Evolutionary conservation across 345 rosid species (phyloP), one percentile per base, ranked within the genome.

Genomic region (Gossypioides kirkii): DNA sequence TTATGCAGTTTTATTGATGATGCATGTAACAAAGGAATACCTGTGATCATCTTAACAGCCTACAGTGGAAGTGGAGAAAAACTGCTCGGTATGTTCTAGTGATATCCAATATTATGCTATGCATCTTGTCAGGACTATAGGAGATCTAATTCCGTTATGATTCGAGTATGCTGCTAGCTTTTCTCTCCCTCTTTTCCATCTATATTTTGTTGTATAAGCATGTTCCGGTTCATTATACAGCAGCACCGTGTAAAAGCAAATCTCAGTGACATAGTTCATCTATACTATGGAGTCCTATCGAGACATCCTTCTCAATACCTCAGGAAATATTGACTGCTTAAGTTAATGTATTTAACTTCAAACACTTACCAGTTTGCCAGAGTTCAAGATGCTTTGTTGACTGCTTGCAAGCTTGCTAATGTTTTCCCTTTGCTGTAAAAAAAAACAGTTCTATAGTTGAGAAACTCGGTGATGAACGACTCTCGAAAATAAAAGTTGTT

Each of bases 401-500:
- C 12, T 20, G 59, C 54, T 41, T 17, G 3, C 23, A 64, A 56
- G 73, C 67, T 49, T 70, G 56, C 74, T 67, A 67, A 72, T 38
- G 56, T 22, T 60, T 5, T 54, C 42, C 20, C 68, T 70, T 71
- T 73, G 10, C 16, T 53, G 2, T 72, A 50, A 5, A 50, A 25
- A 79, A 59, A 17, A 73, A 67, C 61, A 94, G 98, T 79, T 88
- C 93, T 41, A 69, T 91, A 70, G 78, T 92, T 61, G 86, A 86
- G 82, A 91, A 85, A 90, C 94, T 94, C 72, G 93, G 98, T 53
- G 50, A 78, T 59, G 90, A 90, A 79, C 85, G 93, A 83, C 79
- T 84, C 72, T 73, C 87, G 10, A 88, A 82, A 75, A 77, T 90
- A 32, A 86, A 89, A 74, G 79, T 90, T 73, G 82, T 91, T 41